Evolutionary conservation across 2,329 filamentous ascomycete species (phyloP).

Genomic region (Talaromyces sp.): DNA sequence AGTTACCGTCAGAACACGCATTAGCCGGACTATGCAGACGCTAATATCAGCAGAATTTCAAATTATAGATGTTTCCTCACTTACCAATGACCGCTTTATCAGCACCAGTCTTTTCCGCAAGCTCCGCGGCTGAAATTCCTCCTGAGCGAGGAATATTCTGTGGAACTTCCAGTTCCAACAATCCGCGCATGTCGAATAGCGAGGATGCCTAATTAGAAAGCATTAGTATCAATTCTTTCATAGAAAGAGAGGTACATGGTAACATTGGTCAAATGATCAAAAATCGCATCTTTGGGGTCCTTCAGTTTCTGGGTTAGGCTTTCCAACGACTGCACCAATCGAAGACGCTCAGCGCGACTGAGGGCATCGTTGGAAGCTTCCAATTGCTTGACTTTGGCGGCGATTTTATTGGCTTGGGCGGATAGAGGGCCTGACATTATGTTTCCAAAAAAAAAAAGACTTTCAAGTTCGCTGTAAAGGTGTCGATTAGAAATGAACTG

Average conservation of each 20-base stretch:
- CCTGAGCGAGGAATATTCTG: conserved; percentile 22
- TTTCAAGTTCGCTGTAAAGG: neutral
- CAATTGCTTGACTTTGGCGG: conserved; percentile 10
- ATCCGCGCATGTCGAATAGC: conserved; percentile 17
- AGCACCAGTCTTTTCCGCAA: conserved; percentile 27
- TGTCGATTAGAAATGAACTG: neutral
- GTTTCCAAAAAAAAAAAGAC: neutral
- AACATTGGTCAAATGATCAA: conserved; percentile 23
- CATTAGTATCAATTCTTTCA: neutral
- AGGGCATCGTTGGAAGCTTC: conserved; percentile 5
- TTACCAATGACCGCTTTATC: conserved; percentile 20
- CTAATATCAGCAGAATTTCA: neutral
- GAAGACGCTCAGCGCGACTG: conserved; percentile 12
- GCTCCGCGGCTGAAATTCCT: conserved; percentile 13
- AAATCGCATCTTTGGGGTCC: conserved; percentile 21
- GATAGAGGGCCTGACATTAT: conserved; percentile 5
- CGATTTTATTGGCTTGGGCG: conserved; percentile 11
- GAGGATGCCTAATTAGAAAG: neutral
- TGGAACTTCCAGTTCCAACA: conserved; percentile 18
- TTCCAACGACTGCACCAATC: conserved; percentile 12
- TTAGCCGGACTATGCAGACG: conserved; percentile 17
- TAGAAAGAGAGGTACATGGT: neutral
- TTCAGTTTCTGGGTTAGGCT: conserved; percentile 18
- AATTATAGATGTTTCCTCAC: neutral
- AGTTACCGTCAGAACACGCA: conserved; percentile 24